Evolutionary conservation across 2,329 filamentous ascomycete species (phyloP), one percentile per base, ranked within the genome.

Genomic region (Calcarisporium arbuscula): DNA sequence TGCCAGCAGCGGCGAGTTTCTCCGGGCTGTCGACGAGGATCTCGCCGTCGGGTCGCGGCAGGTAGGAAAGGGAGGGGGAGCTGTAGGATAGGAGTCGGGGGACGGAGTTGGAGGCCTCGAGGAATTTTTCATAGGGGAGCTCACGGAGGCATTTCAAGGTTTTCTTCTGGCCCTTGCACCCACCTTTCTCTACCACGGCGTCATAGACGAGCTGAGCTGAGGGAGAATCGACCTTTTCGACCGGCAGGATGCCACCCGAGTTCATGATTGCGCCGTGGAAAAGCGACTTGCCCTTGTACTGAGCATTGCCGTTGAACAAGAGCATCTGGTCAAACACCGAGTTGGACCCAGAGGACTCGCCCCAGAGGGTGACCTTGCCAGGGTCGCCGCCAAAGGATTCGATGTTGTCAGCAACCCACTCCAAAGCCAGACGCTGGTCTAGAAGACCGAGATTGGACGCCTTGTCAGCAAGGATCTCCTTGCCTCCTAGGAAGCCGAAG

Each of bases 251-350:
- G 37, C 68, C 76, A 3, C 82, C 82, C 3, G 78, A 83, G 60
- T 83, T 74, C 84, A 90, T 89, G 46, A 90, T 89, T 16, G 67
- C 84, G 2, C 65, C 84, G 18, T 80, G 74, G 70, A 92, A 90
- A 1, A 92, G 67, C 1, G 77, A 66, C 47, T 82, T 77, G 33
- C 78, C 82, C 3, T 88, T 86, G 62, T 89, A 88, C 1, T 65
- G 78, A 52, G 77, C 74, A 55, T 90, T 67, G 7, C 85, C 85
- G 19, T 77, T 72, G 45, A 85, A 86, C 10, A 89, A 63, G 2
- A 76, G 64, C 72, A 87, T 86, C 45, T 90, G 85, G 48, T 87
- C 75, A 29, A 82, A 72, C 1, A 85, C 82, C 0, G 82, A 86
- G 41, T 88, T 85, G 10, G 77, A 63, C 1, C 81, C 80, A 0